A percentile compares a stretch with the other conserved stretches of the same genome.
Conservation (phyloP, 1,284 basidiomycete species). For the Mycena sp. region DNA sequence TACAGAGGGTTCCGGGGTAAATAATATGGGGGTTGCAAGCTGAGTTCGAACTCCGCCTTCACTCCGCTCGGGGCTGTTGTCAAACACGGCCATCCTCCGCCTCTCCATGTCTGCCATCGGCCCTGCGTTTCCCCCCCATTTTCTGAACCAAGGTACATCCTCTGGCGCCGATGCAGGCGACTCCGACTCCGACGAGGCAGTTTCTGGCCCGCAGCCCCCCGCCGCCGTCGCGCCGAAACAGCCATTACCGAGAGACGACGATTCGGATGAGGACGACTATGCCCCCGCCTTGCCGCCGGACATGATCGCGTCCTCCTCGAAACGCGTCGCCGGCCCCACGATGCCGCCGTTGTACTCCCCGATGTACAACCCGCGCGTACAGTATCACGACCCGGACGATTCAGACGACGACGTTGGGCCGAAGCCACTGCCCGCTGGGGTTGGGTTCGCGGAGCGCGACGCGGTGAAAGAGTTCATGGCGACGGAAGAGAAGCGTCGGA, state of each 20-base stretch:
- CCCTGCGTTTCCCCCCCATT: constrained; percentile 59
- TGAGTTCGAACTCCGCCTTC: too few relatives aligned
- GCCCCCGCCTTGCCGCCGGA: constrained; percentile 74
- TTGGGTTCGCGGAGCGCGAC: constrained; percentile 51
- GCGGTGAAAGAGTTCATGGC: constrained; percentile 85
- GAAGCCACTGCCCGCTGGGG: constrained; percentile 64
- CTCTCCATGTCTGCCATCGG: constrained; percentile 56
- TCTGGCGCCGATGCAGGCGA: constrained; percentile 29
- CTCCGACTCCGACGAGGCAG: constrained; percentile 32
- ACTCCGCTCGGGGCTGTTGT: too few relatives aligned
- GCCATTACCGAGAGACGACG: constrained; percentile 48
- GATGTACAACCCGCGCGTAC: constrained; percentile 42
- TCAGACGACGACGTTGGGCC: constrained; percentile 84
- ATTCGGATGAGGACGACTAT: constrained; percentile 70
- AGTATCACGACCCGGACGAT: constrained; percentile 58
- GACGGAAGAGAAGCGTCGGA: constrained; percentile 77
- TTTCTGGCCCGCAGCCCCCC: constrained; percentile 44
- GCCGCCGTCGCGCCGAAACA: constrained; percentile 29
- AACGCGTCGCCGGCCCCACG: constrained; percentile 39
- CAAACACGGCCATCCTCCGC: neutral
- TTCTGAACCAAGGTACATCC: constrained; percentile 36
- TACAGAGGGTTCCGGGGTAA: too few relatives aligned
- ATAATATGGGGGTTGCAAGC: too few relatives aligned
- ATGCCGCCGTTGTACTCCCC: constrained; percentile 39
- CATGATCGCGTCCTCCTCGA: constrained; percentile 45